Conservation (phyloP, 257 asterid genomes). For the Ilex asprella region DNA sequence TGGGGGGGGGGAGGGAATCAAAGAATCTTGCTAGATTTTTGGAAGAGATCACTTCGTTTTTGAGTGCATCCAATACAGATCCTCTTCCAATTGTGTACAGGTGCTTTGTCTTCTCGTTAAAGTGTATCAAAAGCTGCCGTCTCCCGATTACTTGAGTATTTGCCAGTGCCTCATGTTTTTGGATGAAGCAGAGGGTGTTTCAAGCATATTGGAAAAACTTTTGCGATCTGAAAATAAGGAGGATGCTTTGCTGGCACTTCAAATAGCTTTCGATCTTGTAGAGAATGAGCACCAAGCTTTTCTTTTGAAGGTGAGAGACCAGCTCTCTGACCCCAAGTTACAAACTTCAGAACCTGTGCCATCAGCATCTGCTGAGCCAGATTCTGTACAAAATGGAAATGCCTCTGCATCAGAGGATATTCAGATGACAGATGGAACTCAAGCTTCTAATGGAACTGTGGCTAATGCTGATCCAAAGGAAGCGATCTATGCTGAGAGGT, state of each 20-base stretch:
- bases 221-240: conserved; percentile 61
- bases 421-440: conserved; percentile 58
- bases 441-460: conserved; percentile 26
- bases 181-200: conserved; percentile 77
- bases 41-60: not conserved
- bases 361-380: conserved; percentile 41
- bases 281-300: conserved; percentile 91
- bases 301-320: conserved; percentile 71
- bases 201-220: conserved; percentile 72
- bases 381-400: conserved; percentile 32
- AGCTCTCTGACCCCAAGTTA: conserved; percentile 49
- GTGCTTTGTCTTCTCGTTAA: conserved; percentile 82
- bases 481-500: conserved; percentile 60
- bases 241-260: conserved; percentile 84
- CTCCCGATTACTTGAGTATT: conserved; percentile 92
- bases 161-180: conserved; percentile 96
- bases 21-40: too few species aligned
- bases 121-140: conserved; percentile 67
- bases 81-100: conserved; percentile 24
- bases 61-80: not conserved
- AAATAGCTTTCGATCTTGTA: conserved; percentile 87
- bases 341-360: conserved; percentile 39
- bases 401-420: conserved; percentile 44
- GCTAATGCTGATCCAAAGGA: conserved; percentile 43
- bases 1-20: too few species aligned